phyloP scores from a whole-genome alignment of 352 stramenopile genomes.

The Phytophthora lateralis region DNA sequence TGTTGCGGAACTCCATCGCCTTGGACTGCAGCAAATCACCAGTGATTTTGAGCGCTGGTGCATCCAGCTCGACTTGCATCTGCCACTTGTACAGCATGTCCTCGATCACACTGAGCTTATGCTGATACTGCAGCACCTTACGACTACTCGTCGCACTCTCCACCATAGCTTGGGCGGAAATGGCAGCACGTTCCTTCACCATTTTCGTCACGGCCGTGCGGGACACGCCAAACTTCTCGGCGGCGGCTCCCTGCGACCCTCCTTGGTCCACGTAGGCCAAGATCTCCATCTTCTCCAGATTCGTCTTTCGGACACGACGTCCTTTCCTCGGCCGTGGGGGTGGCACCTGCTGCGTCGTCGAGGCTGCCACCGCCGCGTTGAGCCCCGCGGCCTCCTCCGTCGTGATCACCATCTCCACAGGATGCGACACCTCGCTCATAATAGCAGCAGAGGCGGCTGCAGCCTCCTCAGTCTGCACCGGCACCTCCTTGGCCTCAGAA shows the following conservation, averaged over 20 bases:
- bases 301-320: constrained; percentile 77
- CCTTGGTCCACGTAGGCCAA: constrained; percentile 80
- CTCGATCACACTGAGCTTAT: constrained; percentile 86
- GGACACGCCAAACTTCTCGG: constrained; percentile 83
- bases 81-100: constrained; percentile 90
- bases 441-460: constrained; percentile 3
- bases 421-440: constrained; percentile 2
- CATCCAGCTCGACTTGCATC: constrained; percentile 75
- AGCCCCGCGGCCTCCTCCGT: constrained; percentile 22
- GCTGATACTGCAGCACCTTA: constrained; percentile 85
- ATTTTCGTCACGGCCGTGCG: constrained; percentile 87
- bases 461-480: background rate
- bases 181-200: constrained; percentile 83
- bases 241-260: constrained; percentile 73
- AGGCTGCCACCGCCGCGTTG: constrained; percentile 10
- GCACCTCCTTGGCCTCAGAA: constrained; percentile 8
- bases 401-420: constrained; percentile 23
- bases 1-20: constrained; percentile 83
- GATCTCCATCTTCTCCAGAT: constrained; percentile 86
- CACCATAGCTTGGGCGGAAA: constrained; percentile 68
- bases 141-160: constrained; percentile 68
- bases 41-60: constrained; percentile 70
- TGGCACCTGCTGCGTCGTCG: constrained; percentile 1
- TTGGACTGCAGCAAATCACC: constrained; percentile 80
- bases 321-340: constrained; percentile 45